Base-by-base conservation (phyloP, 352 stramenopile species). In the Phytophthora pseudosyringae region DNA sequence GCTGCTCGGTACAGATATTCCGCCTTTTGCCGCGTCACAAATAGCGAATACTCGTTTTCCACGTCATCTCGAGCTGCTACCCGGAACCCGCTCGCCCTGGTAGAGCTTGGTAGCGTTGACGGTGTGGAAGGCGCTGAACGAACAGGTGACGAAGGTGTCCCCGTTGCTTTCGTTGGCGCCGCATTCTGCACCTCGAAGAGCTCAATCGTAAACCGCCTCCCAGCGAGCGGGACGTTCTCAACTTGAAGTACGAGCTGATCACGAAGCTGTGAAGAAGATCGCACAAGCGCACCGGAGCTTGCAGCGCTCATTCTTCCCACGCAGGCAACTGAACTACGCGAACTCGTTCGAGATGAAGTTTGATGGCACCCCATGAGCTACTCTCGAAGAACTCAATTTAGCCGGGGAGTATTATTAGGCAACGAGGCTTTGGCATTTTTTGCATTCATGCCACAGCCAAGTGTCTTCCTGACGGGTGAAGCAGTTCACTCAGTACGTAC, bases 1-100 rank as follows among this genome's bases (percentile, higher is more conserved):
- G 64, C 56, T 11, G 67, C 54, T 35, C 50, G 63, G 18, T 75
- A 74, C 38, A 91, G 45, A 26, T 80, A 75, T 39, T 86, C 77
- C 6, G 78, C 77, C 10, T 83, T 86, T 43, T 74, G 61, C 1
- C 57, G 61, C 1, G 73, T 73, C 16, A 90, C 59, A 25, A 83
- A 89, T 1, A 91, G 62, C 8, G 80, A 78, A 59, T 83, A 91
- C 38, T 88, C 80, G 43, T 89, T 90, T 51, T 88, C 80, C 11
- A 83, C 67, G 36, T 90, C 80, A 49, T 91, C 83, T n/a, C 70
- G 70, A n/a, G 80, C 83, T 12, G 68, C 68, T 16, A 91, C 61
- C 15, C 73, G 76, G 26, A 86, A 89, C 4, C 80, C 83, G 11
- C 44, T 29, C 10, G 60, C 35, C 33, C 48, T 40, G 7, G 47